Evolutionary conservation across 176 grass and related monocot species (phyloP).

Genomic region (Elymus sibiricus): DNA sequence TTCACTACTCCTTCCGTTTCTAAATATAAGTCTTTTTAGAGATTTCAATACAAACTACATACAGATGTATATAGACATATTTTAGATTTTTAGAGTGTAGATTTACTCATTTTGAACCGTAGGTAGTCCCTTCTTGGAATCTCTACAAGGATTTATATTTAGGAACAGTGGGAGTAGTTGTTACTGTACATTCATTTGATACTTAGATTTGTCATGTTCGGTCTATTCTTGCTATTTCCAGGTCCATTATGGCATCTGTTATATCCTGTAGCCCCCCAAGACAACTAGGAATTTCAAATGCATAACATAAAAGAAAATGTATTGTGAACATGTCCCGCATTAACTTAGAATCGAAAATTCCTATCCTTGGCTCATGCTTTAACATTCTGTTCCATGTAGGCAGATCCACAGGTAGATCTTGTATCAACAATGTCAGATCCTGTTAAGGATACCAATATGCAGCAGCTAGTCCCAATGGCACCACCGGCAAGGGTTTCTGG

Average conservation of each 20-base stretch:
- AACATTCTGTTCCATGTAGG: background rate
- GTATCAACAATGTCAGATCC: constrained; percentile 47
- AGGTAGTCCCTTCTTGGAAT: too few relatives aligned
- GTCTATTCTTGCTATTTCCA: background rate
- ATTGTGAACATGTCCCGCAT: background rate
- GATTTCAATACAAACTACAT: too few relatives aligned
- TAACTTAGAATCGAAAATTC: background rate
- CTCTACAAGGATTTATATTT: too few relatives aligned
- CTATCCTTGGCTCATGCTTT: background rate
- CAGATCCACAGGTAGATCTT: background rate
- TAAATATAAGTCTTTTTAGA: too few relatives aligned
- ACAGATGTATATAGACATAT: too few relatives aligned
- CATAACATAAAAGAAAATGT: background rate
- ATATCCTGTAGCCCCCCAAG: background rate
- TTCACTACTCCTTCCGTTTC: too few relatives aligned
- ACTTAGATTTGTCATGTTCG: background rate
- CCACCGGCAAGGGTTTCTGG: constrained; percentile 24
- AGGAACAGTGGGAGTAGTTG: too few relatives aligned
- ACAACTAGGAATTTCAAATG: background rate
- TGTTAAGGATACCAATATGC: constrained; percentile 44
- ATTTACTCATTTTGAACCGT: too few relatives aligned
- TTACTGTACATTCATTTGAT: background rate
- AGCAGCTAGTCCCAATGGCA: constrained; percentile 46
- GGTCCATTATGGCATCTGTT: background rate
- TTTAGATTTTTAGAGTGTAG: too few relatives aligned